Percentiles rank a stretch among this genome's conserved stretches.
phyloP scores from a whole-genome alignment of 2,329 filamentous ascomycete genomes.

The Fusarium dlaminii region DNA sequence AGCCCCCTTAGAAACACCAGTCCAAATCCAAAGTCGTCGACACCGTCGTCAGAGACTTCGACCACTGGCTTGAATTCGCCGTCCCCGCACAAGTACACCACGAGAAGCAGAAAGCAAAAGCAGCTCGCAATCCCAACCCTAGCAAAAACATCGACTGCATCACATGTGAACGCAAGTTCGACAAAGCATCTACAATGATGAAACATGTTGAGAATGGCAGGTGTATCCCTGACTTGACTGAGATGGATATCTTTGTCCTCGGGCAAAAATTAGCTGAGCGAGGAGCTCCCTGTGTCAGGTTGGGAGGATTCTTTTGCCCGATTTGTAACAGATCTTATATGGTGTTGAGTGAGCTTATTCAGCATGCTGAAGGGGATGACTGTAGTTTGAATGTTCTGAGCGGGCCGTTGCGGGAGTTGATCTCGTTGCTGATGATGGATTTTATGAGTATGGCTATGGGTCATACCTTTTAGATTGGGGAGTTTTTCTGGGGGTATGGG shows the following conservation, averaged over 20 bases:
- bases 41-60: neutral
- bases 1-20: neutral
- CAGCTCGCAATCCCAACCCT: neutral
- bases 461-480: neutral
- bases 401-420: neutral
- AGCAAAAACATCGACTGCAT: neutral
- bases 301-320: neutral
- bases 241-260: neutral
- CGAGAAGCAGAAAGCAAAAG: neutral
- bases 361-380: neutral
- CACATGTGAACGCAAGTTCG: neutral
- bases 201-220: neutral
- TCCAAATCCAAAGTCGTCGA: neutral
- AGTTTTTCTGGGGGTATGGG: neutral
- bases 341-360: neutral
- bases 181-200: neutral
- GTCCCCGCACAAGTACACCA: neutral
- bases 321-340: neutral
- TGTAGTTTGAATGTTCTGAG: neutral
- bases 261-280: neutral
- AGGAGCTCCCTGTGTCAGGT: neutral
- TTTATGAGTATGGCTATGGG: neutral
- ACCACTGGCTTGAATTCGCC: neutral
- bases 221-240: rapidly evolving
- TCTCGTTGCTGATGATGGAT: neutral